Conservation (phyloP, 2,329 filamentous ascomycete species). For the Phialocephala sp. region DNA sequence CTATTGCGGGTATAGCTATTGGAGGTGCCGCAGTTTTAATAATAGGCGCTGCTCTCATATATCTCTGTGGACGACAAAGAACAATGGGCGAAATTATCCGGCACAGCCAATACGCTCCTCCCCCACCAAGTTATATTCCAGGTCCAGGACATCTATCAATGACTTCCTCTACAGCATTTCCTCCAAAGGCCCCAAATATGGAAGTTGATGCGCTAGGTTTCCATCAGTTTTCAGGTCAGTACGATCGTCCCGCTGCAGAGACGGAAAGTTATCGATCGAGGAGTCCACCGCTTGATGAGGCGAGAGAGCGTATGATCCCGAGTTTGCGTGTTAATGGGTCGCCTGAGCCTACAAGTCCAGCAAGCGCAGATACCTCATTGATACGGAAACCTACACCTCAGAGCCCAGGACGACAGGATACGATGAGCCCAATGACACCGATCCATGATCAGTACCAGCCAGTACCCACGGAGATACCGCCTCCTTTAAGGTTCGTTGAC, state of each 20-base stretch:
- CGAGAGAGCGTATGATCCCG: conserved; percentile 18
- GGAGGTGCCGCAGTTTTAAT: conserved; percentile 33
- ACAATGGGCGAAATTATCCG: conserved; percentile 33
- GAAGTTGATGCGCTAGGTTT: conserved; percentile 10
- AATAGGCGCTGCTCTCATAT: conserved; percentile 30
- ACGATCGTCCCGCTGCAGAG: conserved; percentile 18
- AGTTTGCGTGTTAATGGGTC: conserved; percentile 1
- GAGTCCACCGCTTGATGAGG: conserved; percentile 26
- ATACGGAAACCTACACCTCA: conserved; percentile 11
- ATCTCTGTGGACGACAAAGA: conserved; percentile 37
- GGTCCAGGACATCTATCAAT: conserved; percentile 20
- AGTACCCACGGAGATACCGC: conserved; percentile 11
- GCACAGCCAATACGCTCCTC: conserved; percentile 19
- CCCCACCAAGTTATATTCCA: conserved; percentile 21
- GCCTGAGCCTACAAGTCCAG: conserved; percentile 17
- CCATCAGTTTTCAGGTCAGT: conserved; percentile 14
- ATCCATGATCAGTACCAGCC: background rate
- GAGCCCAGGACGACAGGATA: conserved; percentile 4
- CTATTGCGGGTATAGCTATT: conserved; percentile 37
- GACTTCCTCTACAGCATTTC: conserved; percentile 23
- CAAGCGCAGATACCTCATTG: conserved; percentile 14
- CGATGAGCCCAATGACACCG: conserved; percentile 17
- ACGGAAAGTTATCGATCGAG: conserved; percentile 25
- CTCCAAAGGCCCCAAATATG: conserved; percentile 18
- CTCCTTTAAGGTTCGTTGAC: conserved; percentile 19